Percentiles rank a stretch among this genome's conserved stretches.
Conservation (phyloP, 2,329 filamentous ascomycete genomes). For the Pseudogymnoascus sp. region DNA sequence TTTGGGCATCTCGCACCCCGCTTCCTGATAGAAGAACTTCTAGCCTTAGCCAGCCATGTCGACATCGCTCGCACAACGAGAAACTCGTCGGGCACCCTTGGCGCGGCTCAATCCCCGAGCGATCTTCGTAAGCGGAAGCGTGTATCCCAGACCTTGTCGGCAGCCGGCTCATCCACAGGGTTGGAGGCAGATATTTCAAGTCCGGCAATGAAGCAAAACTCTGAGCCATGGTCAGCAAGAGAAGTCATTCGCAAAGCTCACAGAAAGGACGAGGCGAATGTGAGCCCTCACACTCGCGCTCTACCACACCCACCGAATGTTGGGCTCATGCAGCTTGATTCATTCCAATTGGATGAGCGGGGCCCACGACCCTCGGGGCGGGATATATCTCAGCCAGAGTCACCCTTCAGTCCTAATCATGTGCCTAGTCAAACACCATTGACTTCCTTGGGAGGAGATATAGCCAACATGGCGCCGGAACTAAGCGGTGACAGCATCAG, state of each 20-base stretch:
- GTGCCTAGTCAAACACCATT: neutral
- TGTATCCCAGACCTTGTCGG: constrained; percentile 15
- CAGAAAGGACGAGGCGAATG: neutral
- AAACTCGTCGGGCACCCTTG: constrained; percentile 9
- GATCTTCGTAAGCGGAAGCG: constrained; percentile 54
- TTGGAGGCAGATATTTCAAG: constrained; percentile 15
- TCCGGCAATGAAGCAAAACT: neutral
- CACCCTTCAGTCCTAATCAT: neutral
- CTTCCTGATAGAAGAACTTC: constrained; percentile 74
- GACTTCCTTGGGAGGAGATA: neutral
- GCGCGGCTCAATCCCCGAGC: neutral
- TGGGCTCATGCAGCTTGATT: constrained; percentile 3
- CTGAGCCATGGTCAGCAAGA: neutral
- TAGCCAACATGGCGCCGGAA: neutral
- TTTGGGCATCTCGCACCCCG: constrained; percentile 85
- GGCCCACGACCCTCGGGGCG: neutral
- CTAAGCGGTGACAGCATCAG: neutral
- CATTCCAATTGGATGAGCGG: neutral
- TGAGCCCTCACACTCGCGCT: constrained; percentile 8
- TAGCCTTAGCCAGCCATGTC: constrained; percentile 49
- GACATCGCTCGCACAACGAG: neutral
- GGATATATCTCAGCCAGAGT: neutral
- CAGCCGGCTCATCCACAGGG: constrained; percentile 16
- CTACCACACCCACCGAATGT: constrained; percentile 7
- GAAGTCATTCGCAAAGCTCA: neutral